Evolutionary conservation across 148 eudicot genomes (phyloP).

Genomic region (Chenopodium berlandieri): DNA sequence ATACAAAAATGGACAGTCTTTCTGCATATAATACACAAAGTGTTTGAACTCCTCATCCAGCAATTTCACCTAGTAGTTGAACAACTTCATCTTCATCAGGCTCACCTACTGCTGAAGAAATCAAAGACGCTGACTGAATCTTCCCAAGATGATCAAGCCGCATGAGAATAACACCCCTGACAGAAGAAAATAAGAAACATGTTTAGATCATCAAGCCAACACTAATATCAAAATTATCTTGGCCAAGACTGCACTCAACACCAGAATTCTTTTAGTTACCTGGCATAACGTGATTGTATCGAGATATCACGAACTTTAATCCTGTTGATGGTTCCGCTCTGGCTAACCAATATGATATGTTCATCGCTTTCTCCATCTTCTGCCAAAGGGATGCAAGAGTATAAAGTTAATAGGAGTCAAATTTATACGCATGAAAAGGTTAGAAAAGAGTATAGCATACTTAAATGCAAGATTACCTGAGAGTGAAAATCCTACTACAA

Average conservation of each 20-base stretch:
- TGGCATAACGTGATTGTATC: slow-evolving; percentile 85
- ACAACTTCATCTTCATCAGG: slow-evolving; percentile 36
- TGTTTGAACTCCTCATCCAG: slow-evolving; percentile 4
- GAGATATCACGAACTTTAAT: slow-evolving; percentile 91
- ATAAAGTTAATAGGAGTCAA: slow-evolving; percentile 12
- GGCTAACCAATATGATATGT: slow-evolving; percentile 90
- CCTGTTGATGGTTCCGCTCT: slow-evolving; percentile 90
- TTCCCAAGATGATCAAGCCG: slow-evolving; percentile 84
- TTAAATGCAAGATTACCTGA: slow-evolving; percentile 51
- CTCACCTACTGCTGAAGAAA: slow-evolving; percentile 57
- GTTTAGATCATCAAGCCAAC: not conserved
- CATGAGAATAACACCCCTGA: slow-evolving; percentile 94
- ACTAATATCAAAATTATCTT: not conserved
- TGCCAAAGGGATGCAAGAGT: slow-evolving; percentile 23
- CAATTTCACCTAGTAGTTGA: slow-evolving; percentile 31
- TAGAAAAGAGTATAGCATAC: not conserved
- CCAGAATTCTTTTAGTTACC: slow-evolving; percentile 38
- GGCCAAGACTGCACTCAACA: not conserved
- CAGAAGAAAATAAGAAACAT: not conserved
- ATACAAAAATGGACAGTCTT: slow-evolving; percentile 10
- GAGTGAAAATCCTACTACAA: slow-evolving; percentile 80
- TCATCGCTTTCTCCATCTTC: slow-evolving; percentile 99
- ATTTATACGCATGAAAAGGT: not conserved
- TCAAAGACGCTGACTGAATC: slow-evolving; percentile 89
- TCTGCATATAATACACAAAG: not conserved